Evolutionary conservation across 495 filamentous ascomycete species (phyloP).

Genomic region (Chaetomium tenue): DNA sequence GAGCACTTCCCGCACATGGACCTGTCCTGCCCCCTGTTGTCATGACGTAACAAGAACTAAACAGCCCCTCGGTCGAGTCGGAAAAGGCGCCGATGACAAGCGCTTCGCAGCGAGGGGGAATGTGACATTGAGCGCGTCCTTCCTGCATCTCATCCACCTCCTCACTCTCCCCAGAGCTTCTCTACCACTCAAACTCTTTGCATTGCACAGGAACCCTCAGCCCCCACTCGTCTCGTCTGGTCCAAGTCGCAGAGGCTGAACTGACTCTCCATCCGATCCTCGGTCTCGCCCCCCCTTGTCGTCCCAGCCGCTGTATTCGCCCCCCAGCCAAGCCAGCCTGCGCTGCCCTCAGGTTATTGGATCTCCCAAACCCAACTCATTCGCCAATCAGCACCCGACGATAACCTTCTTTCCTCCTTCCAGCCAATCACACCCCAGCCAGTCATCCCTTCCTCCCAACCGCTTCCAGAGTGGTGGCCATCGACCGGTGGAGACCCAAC

Average conservation of each 20-base stretch:
- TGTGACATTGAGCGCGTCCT: neutral
- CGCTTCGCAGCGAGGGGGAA: constrained; percentile 4
- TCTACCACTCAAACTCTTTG: neutral
- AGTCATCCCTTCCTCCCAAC: neutral
- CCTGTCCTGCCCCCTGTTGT: neutral
- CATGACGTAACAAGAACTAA: constrained; percentile 26
- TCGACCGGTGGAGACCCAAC: constrained; percentile 3
- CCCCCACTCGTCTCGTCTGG: neutral
- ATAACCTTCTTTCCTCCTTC: constrained; percentile 19
- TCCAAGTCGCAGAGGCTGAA: no score
- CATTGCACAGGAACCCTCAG: neutral
- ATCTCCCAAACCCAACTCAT: neutral
- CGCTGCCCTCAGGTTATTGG: no score
- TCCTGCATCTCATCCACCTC: neutral
- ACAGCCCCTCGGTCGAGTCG: neutral
- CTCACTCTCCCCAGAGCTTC: neutral
- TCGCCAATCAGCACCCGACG: constrained; percentile 12
- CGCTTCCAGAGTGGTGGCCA: neutral
- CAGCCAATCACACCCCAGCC: constrained; percentile 12
- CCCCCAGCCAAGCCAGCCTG: no score
- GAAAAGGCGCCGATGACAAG: constrained; percentile 19
- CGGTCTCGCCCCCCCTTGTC: no score
- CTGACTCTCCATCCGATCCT: neutral
- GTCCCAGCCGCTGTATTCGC: neutral
- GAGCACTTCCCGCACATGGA: neutral